Percentiles rank a stretch among this genome's conserved stretches.
These are phyloP conservation scores for Tylopilus plumbeoviolaceoides DNA, from an alignment of 768 basidiomycete genomes.

Conservation along the genomic window DNA sequence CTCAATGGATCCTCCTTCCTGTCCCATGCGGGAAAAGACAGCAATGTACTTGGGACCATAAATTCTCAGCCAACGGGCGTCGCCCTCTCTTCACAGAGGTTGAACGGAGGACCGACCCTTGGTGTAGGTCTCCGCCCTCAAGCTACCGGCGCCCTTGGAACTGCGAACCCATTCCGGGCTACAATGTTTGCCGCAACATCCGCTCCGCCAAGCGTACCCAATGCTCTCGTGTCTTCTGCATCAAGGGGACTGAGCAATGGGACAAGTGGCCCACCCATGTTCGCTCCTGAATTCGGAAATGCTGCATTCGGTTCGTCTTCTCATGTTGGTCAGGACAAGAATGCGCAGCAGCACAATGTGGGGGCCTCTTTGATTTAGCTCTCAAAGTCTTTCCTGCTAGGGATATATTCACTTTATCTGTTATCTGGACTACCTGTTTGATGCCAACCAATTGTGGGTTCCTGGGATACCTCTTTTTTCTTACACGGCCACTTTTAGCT, in stretches of 20 bases:
- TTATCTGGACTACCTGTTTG: not conserved
- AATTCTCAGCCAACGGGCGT: conserved; percentile 35
- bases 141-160: conserved; percentile 48
- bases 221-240: conserved; percentile 18
- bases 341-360: conserved; percentile 39
- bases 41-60: conserved; percentile 25
- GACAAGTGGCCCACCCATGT: conserved; percentile 1
- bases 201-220: conserved; percentile 9
- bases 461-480: conserved; percentile 3
- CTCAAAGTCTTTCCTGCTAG: conserved; percentile 7
- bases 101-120: conserved; percentile 26
- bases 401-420: not conserved
- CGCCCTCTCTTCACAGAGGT: conserved; percentile 2
- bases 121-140: conserved; percentile 55
- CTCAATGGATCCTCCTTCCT: conserved; percentile 9
- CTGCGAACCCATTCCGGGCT: conserved; percentile 62
- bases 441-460: not conserved
- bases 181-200: conserved; percentile 48
- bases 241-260: conserved; percentile 21
- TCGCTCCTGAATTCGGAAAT: conserved; percentile 17
- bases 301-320: conserved; percentile 22
- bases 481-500: not conserved
- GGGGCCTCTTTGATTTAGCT: conserved; percentile 48
- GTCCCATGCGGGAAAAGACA: conserved; percentile 13
- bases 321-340: conserved; percentile 15